Conservation (phyloP, 805 yeast genomes). For the Pichia cephalocereana region DNA sequence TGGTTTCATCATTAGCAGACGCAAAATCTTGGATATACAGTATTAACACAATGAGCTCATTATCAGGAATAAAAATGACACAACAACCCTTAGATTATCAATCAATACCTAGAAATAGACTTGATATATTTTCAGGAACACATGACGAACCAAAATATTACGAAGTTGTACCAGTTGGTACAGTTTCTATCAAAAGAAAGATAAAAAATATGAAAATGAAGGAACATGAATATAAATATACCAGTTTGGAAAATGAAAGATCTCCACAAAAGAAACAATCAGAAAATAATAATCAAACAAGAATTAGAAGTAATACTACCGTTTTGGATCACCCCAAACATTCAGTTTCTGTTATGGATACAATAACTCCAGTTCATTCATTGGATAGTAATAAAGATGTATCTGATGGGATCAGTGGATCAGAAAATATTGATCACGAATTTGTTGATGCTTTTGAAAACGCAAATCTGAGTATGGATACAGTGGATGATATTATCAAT, state of each 20-base stretch:
- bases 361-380: not conserved
- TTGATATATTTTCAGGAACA: constrained; percentile 13
- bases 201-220: constrained; percentile 23
- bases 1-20: constrained; percentile 36
- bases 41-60: constrained; percentile 41
- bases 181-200: constrained; percentile 24
- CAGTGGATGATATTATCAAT: not conserved
- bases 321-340: not conserved
- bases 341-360: not conserved
- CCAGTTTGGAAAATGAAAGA: not conserved
- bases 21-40: constrained; percentile 50
- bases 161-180: constrained; percentile 16
- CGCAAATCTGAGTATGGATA: not conserved
- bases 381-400: not conserved
- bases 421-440: not conserved
- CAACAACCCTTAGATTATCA: constrained; percentile 16
- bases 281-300: not conserved
- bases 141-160: constrained; percentile 12
- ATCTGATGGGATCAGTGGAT: not conserved
- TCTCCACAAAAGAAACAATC: not conserved
- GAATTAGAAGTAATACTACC: constrained; percentile 4
- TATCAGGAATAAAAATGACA: constrained; percentile 26
- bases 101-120: constrained; percentile 12
- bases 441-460: not conserved
- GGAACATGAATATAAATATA: constrained; percentile 19